Percentiles rank a stretch among this genome's conserved stretches.
Conservation (phyloP, 257 asterid species). For the Linderniella brevidens region DNA sequence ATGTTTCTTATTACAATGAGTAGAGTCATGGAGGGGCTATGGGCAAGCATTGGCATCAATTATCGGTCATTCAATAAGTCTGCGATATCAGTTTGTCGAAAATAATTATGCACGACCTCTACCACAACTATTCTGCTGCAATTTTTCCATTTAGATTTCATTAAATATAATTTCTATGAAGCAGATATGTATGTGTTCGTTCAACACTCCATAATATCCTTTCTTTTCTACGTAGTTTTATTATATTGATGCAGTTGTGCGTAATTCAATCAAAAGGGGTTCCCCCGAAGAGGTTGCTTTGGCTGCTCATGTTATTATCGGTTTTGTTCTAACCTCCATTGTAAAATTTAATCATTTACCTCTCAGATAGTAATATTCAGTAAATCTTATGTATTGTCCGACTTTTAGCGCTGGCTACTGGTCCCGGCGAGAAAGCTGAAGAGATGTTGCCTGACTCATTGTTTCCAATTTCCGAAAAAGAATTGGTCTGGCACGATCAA, state of each 20-base stretch:
- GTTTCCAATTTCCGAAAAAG: constrained; percentile 50
- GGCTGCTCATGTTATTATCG: constrained; percentile 76
- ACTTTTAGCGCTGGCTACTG: constrained; percentile 67
- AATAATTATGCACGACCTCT: constrained; percentile 28
- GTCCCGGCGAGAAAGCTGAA: constrained; percentile 81
- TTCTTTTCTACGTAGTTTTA: constrained; percentile 38
- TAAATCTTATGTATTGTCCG: constrained; percentile 17
- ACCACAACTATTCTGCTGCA: not conserved
- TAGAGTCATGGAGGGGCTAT: constrained; percentile 44
- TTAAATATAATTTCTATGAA: not conserved
- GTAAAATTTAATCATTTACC: too few species aligned
- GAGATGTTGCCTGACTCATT: constrained; percentile 80
- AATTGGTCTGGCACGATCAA: constrained; percentile 50
- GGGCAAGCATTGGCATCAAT: constrained; percentile 71
- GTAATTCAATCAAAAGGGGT: constrained; percentile 72
- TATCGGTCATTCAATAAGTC: constrained; percentile 51
- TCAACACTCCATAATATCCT: not conserved
- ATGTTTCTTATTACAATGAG: not conserved
- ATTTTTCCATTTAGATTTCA: not conserved
- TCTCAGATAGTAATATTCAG: not conserved
- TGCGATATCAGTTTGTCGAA: constrained; percentile 60
- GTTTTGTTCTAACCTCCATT: constrained; percentile 17
- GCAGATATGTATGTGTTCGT: not conserved
- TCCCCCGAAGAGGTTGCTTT: constrained; percentile 73
- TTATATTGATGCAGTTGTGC: constrained; percentile 68